Conservation (phyloP, 441 rosid species). For the Pelargonium exstipulatum region DNA sequence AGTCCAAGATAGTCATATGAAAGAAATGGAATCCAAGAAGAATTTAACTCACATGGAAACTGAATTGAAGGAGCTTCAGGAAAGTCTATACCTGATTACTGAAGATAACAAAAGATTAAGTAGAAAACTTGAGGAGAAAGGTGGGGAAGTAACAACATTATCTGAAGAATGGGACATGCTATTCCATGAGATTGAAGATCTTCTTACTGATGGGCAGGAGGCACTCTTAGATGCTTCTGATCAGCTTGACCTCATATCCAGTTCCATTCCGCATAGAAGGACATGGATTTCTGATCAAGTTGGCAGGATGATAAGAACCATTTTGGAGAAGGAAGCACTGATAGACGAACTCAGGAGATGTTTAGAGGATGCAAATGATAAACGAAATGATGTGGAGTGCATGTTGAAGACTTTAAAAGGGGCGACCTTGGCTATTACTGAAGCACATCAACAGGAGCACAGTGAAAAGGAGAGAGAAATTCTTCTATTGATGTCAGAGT, state of each 20-base stretch:
- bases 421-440: slow-evolving; percentile 75
- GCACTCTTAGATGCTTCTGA: slow-evolving; percentile 61
- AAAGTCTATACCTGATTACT: slow-evolving; percentile 37
- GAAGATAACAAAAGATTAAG: slow-evolving; percentile 56
- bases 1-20: slow-evolving; percentile 59
- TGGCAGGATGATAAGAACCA: slow-evolving; percentile 51
- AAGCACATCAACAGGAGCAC: slow-evolving; percentile 84
- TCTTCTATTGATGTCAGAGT: slow-evolving; percentile 47
- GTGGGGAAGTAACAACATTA: slow-evolving; percentile 46
- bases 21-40: slow-evolving; percentile 53
- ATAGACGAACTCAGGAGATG: slow-evolving; percentile 80
- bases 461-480: slow-evolving; percentile 66
- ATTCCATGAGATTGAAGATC: slow-evolving; percentile 66
- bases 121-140: slow-evolving; percentile 55
- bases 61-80: slow-evolving; percentile 53
- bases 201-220: slow-evolving; percentile 67
- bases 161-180: slow-evolving; percentile 76
- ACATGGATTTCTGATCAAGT: slow-evolving; percentile 90
- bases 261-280: slow-evolving; percentile 70
- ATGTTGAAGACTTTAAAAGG: slow-evolving; percentile 86
- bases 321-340: slow-evolving; percentile 67
- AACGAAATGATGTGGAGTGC: slow-evolving; percentile 64
- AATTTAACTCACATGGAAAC: slow-evolving; percentile 40
- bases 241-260: slow-evolving; percentile 66
- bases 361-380: slow-evolving; percentile 75